phyloP scores from a whole-genome alignment of 2,329 filamentous ascomycete genomes.

The Pyrenophora seminiperda region DNA sequence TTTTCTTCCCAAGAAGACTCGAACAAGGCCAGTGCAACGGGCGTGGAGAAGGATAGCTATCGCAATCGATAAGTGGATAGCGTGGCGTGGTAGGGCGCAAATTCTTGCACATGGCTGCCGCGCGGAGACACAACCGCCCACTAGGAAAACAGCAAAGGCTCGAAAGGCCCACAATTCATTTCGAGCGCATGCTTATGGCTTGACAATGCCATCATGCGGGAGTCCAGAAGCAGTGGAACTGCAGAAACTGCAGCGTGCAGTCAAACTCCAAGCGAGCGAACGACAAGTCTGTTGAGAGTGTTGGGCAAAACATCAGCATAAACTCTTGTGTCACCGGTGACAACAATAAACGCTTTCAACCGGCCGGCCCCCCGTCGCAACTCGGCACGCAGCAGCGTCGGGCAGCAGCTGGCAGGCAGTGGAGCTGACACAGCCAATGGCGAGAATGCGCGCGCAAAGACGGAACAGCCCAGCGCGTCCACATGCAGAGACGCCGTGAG shows the following conservation, averaged over 20 bases:
- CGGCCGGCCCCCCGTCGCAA: conserved; percentile 26
- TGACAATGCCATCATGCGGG: conserved; percentile 25
- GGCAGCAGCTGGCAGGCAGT: conserved; percentile 25
- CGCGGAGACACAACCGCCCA: conserved; percentile 28
- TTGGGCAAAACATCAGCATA: conserved; percentile 13
- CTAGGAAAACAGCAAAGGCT: conserved; percentile 21
- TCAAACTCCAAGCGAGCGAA: conserved; percentile 19
- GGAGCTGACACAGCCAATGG: conserved; percentile 26
- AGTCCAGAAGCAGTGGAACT: conserved; percentile 30
- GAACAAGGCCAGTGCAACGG: conserved; percentile 20
- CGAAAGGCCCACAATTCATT: conserved; percentile 42
- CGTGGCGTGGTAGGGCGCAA: conserved; percentile 29
- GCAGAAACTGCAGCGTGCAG: conserved; percentile 18
- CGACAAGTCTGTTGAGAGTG: conserved; percentile 21
- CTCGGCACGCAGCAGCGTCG: conserved; percentile 29
- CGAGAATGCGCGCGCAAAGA: conserved; percentile 18
- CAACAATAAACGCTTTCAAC: conserved; percentile 22
- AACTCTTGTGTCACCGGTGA: conserved; percentile 26
- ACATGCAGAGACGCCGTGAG: conserved; percentile 9
- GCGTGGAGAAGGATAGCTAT: conserved; percentile 38
- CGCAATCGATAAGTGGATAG: conserved; percentile 47
- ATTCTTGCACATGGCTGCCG: conserved; percentile 30
- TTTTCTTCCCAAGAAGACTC: conserved; percentile 18
- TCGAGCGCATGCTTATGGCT: conserved; percentile 34
- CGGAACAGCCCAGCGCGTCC: conserved; percentile 18